Base-by-base conservation (phyloP, 1,284 basidiomycete genomes). In the Chalciporus piperatoides region DNA sequence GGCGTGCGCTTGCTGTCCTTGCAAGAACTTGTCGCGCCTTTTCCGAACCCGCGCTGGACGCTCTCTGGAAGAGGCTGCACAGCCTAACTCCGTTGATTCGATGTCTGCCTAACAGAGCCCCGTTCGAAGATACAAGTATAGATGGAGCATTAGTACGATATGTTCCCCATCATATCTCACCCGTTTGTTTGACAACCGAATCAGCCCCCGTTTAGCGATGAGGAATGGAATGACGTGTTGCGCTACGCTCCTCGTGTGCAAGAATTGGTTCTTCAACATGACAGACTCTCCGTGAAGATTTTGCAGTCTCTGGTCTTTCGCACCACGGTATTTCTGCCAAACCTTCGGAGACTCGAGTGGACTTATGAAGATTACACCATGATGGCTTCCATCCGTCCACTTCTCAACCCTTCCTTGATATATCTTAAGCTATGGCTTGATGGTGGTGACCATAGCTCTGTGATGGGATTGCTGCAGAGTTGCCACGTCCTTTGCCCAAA, bases 11-110 rank as follows among this genome's bases (percentile, higher is more conserved):
- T 9, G 52, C 50, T 6, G 45, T 30, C 6, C 59, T 60, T 17
- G 58, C 61, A 23, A 57, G 59, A 14, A 62, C 59, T n/a, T 60
- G 58, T 28, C 58, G 52, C 24, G 35, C 44, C 5, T 41, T 61
- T 38, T 60, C 58, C 4, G 43, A 56, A n/a, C 58, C 48, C 32
- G 52, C 59, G 3, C 55, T 64, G 17, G 36, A 56, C n/a, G 42
- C 40, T 9, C 32, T 60, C n/a, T 60, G 59, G 59, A 27, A 23
- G 33, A 52, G 45, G 8, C 30, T 60, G 2, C 6, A 49, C 14
- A 44, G 25, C 27, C 35, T 60, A 8, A 2, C 25, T 2, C 57
- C 57, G 2, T 25, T 62, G 4, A 2, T 61, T 19, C 43, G 5
- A 39, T 54, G 54, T 21, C 25, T 47, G 27, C 44, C 44, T n/a